Percentiles rank a stretch among this genome's conserved stretches.
Conservation (phyloP, 371 early-diverging fungal species). For the Phascolomyces articulosus region DNA sequence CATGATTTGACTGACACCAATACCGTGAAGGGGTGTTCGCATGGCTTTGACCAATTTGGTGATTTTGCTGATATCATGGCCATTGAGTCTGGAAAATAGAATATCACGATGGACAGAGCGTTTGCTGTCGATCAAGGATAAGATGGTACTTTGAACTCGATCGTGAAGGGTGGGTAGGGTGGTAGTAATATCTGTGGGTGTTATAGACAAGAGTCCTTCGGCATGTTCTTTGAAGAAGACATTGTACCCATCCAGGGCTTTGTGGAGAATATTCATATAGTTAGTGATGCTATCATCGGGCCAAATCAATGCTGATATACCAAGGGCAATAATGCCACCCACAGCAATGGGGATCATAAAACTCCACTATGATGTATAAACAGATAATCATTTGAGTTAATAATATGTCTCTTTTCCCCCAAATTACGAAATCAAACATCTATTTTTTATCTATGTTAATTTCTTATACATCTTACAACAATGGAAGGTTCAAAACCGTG, state of each 20-base stretch:
- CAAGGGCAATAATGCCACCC: slow-evolving; percentile 36
- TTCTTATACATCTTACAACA: neutral
- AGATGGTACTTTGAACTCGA: slow-evolving; percentile 25
- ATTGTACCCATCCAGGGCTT: slow-evolving; percentile 30
- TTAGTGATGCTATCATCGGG: slow-evolving; percentile 47
- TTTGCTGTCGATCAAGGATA: slow-evolving; percentile 45
- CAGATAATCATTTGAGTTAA: no score
- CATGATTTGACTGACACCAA: slow-evolving; percentile 39
- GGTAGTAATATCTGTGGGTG: neutral
- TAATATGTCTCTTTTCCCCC: no score
- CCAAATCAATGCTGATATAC: slow-evolving; percentile 41
- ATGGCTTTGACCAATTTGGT: slow-evolving; percentile 28
- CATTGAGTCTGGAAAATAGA: slow-evolving; percentile 29
- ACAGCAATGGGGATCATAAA: slow-evolving; percentile 39
- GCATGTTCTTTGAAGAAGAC: slow-evolving; percentile 39
- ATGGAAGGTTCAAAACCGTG: slow-evolving; percentile 6
- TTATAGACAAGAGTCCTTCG: slow-evolving; percentile 25
- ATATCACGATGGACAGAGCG: slow-evolving; percentile 46
- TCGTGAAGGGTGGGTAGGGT: slow-evolving; percentile 30
- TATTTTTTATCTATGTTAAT: neutral
- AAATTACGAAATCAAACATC: neutral
- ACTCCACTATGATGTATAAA: slow-evolving; percentile 28
- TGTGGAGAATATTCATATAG: slow-evolving; percentile 26
- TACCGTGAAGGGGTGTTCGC: slow-evolving; percentile 34
- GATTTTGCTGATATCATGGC: slow-evolving; percentile 33